These are phyloP conservation scores for Solioccasus polychromus DNA, from an alignment of 768 basidiomycete genomes.

Conservation along the genomic window DNA sequence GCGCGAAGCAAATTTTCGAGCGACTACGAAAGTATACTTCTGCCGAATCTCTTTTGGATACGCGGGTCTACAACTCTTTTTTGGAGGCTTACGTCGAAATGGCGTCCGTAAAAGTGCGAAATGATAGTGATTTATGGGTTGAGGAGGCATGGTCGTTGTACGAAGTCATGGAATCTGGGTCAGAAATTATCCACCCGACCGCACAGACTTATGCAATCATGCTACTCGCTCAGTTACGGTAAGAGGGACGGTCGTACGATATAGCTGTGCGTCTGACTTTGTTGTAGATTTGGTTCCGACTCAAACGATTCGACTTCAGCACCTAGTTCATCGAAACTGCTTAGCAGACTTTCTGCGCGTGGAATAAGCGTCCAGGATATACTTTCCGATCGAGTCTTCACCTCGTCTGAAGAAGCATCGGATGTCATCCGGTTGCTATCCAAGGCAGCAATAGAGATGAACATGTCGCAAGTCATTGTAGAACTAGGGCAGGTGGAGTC, in stretches of 20 bases:
- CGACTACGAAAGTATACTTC: conserved; percentile 46
- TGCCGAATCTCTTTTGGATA: conserved; percentile 45
- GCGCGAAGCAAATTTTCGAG: conserved; percentile 73
- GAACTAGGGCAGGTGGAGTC: conserved; percentile 57
- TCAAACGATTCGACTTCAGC: conserved; percentile 15
- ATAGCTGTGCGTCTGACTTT: conserved; percentile 10
- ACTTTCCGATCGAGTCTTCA: conserved; percentile 55
- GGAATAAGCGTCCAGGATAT: conserved; percentile 50
- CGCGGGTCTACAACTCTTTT: conserved; percentile 60
- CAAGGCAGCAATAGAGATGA: conserved; percentile 55
- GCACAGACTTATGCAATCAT: conserved; percentile 66
- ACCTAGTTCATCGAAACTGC: conserved; percentile 30
- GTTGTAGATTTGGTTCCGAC: conserved; percentile 39
- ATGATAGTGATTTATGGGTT: conserved; percentile 52
- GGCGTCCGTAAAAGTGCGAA: conserved; percentile 46
- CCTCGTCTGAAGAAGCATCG: conserved; percentile 52
- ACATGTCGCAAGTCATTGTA: conserved; percentile 46
- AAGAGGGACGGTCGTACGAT: conserved; percentile 14
- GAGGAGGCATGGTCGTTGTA: conserved; percentile 63
- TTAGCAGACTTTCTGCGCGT: conserved; percentile 45
- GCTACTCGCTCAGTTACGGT: conserved; percentile 59
- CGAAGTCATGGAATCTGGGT: conserved; percentile 47
- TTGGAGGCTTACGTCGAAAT: conserved; percentile 62
- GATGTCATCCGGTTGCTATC: conserved; percentile 56
- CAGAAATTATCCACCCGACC: conserved; percentile 49